Percentiles rank a stretch among this genome's conserved stretches.
Evolutionary conservation across 495 filamentous ascomycete genomes (phyloP).

Genomic region (Stereocaulon alpinum): DNA sequence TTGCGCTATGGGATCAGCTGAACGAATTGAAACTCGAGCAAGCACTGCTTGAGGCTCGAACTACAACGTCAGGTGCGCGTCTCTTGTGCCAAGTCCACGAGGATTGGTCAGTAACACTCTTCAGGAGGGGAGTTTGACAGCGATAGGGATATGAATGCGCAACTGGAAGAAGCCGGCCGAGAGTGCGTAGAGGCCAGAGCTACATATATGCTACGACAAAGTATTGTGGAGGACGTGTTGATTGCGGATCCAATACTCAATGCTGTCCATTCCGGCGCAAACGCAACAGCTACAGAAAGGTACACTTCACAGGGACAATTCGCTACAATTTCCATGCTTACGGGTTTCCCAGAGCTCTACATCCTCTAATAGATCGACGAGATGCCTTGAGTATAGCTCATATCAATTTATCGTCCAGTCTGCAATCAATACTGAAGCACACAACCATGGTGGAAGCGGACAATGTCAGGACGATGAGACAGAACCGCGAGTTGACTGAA

Average conservation of each 20-base stretch:
- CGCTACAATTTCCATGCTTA: slow-evolving; percentile 7
- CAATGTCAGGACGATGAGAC: slow-evolving; percentile 40
- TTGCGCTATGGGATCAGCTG: slow-evolving; percentile 58
- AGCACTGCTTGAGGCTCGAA: slow-evolving; percentile 44
- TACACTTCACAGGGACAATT: slow-evolving; percentile 25
- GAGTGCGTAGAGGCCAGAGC: slow-evolving; percentile 60
- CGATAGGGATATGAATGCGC: slow-evolving; percentile 39
- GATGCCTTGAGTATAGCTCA: slow-evolving; percentile 53
- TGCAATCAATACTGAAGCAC: slow-evolving; percentile 36
- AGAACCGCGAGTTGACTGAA: slow-evolving; percentile 52
- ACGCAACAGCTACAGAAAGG: slow-evolving; percentile 57
- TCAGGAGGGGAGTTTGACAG: slow-evolving; percentile 28
- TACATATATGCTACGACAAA: slow-evolving; percentile 53
- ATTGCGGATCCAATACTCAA: slow-evolving; percentile 64
- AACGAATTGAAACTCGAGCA: slow-evolving; percentile 62
- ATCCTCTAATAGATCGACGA: slow-evolving; percentile 54
- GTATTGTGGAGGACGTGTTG: slow-evolving; percentile 55
- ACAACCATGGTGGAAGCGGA: slow-evolving; percentile 46
- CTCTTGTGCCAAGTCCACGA: not conserved
- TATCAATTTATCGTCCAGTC: slow-evolving; percentile 43
- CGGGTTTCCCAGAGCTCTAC: slow-evolving; percentile 44
- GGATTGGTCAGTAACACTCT: not conserved
- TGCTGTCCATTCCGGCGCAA: slow-evolving; percentile 59
- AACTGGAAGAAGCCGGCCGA: slow-evolving; percentile 46
- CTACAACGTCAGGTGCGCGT: not conserved